A percentile compares a stretch with the other conserved stretches of the same genome.
Conservation (phyloP, 2,329 filamentous ascomycete species). For the Trichophyton simii region DNA sequence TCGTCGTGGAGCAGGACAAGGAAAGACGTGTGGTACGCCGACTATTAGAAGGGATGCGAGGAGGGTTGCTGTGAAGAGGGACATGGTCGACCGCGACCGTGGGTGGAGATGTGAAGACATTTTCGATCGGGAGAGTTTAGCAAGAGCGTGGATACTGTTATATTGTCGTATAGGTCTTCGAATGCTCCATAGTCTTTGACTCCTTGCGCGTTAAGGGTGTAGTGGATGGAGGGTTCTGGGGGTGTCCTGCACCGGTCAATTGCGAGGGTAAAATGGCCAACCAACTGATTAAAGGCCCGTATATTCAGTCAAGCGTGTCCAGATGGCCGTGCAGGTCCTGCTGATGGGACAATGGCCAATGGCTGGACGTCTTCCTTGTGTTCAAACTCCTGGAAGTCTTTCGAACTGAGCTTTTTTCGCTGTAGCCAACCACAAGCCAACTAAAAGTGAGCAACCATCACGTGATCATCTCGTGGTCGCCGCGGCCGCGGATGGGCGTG, state of each 20-base stretch:
- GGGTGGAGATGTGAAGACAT: conserved; percentile 86
- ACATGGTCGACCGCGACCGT: conserved; percentile 81
- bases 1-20: conserved; percentile 71
- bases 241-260: neutral
- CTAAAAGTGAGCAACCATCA: neutral
- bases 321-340: neutral
- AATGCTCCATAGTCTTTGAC: neutral
- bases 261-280: neutral
- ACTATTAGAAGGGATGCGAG: conserved; percentile 86
- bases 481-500: too few relatives aligned
- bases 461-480: neutral
- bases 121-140: conserved; percentile 9
- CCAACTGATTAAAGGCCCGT: neutral
- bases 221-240: neutral
- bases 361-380: neutral
- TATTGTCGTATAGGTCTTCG: neutral
- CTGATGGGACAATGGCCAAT: neutral
- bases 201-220: neutral
- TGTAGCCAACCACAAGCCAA: neutral
- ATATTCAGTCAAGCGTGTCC: neutral
- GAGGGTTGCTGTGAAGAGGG: conserved; percentile 88
- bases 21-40: conserved; percentile 74
- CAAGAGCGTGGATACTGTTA: neutral
- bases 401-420: neutral
- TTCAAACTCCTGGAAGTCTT: neutral